Evolutionary conservation across 805 yeast species (phyloP).

Genomic region (Saturnispora diversa): DNA sequence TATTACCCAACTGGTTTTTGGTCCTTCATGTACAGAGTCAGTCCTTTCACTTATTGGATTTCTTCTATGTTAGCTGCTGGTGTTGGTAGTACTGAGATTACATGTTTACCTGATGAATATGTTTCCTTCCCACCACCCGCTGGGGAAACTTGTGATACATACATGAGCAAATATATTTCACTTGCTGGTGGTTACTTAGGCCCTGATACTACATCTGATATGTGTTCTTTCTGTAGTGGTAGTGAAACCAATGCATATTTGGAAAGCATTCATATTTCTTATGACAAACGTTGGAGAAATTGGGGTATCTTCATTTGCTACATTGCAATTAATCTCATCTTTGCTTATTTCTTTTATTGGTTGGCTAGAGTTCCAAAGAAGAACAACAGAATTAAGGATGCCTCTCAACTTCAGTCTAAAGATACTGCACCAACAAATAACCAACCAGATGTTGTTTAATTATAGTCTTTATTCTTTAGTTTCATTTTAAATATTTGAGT

Average conservation of each 20-base stretch:
- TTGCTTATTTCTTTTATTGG: slow-evolving; percentile 39
- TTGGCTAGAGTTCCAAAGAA: slow-evolving; percentile 70
- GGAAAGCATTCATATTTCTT: slow-evolving; percentile 35
- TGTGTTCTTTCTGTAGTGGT: slow-evolving; percentile 56
- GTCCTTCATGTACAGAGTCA: slow-evolving; percentile 68
- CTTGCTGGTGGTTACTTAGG: slow-evolving; percentile 41
- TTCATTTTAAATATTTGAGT: too few species aligned
- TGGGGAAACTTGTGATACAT: slow-evolving; percentile 52
- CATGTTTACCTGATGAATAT: slow-evolving; percentile 42
- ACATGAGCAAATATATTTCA: slow-evolving; percentile 34
- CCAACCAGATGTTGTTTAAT: slow-evolving; percentile 13
- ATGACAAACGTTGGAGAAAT: slow-evolving; percentile 52
- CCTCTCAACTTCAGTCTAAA: slow-evolving; percentile 18
- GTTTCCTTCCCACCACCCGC: slow-evolving; percentile 42
- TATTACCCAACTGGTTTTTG: slow-evolving; percentile 60
- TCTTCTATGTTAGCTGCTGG: slow-evolving; percentile 47
- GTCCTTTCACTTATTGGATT: slow-evolving; percentile 63
- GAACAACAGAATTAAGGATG: slow-evolving; percentile 27
- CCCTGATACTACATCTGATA: slow-evolving; percentile 36
- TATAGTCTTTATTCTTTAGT: too few species aligned
- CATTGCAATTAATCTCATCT: slow-evolving; percentile 35
- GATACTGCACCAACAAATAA: slow-evolving; percentile 13
- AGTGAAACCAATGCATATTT: slow-evolving; percentile 53
- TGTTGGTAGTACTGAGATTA: slow-evolving; percentile 41
- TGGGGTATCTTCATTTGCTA: slow-evolving; percentile 48